Evolutionary conservation across 2,329 filamentous ascomycete genomes (phyloP).

Genomic region (Diplodia sapinea): DNA sequence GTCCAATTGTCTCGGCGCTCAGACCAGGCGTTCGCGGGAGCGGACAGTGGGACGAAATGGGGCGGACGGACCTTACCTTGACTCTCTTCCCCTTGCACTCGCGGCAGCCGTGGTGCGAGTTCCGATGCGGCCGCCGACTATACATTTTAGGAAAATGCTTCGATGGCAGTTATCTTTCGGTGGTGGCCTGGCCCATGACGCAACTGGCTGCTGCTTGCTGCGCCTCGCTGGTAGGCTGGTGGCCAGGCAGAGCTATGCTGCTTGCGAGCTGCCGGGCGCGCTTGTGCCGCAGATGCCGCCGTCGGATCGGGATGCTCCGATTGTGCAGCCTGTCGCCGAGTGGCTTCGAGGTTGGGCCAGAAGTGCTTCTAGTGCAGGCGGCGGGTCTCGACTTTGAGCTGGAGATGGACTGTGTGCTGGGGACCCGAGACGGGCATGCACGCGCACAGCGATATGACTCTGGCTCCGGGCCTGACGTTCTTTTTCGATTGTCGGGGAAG

Average conservation of each 20-base stretch:
- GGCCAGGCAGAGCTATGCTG: no score
- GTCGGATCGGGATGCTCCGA: background rate
- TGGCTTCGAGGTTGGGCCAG: background rate
- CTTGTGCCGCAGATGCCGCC: background rate
- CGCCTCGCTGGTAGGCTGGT: background rate
- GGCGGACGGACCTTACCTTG: background rate
- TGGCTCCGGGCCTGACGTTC: background rate
- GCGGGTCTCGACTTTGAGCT: no score
- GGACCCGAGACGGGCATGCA: background rate
- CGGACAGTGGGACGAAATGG: background rate
- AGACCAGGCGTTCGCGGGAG: background rate
- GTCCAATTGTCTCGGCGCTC: constrained; percentile 1
- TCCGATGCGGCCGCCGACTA: constrained; percentile 9
- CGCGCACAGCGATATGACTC: background rate
- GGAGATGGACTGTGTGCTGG: background rate
- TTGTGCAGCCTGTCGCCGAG: background rate
- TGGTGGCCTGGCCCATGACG: constrained; percentile 1
- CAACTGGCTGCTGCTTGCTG: background rate
- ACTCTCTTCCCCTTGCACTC: constrained; percentile 22
- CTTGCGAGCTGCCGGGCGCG: no score
- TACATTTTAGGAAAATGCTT: background rate
- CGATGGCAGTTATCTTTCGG: background rate
- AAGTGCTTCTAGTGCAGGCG: background rate
- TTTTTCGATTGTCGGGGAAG: constrained; percentile 1
- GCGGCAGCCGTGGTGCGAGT: constrained; percentile 23